Conservation (phyloP, 208 protist species). For the Trichomonas vaginalis region DNA sequence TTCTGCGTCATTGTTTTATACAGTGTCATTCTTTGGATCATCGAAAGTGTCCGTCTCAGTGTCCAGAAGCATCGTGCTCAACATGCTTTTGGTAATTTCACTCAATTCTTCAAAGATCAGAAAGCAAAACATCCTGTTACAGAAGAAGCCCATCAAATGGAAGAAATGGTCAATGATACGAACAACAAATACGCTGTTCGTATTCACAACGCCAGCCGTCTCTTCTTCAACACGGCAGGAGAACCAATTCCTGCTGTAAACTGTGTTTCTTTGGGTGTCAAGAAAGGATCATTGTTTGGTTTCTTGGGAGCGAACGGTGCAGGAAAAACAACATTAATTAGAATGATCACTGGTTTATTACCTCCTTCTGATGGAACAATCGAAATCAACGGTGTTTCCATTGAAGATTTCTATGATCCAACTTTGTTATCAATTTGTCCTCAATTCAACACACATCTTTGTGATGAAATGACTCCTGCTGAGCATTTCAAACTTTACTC, state of each 20-base stretch:
- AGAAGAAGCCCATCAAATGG: not conserved
- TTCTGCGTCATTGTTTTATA: not conserved
- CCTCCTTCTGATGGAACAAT: constrained; percentile 16
- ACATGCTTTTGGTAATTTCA: not conserved
- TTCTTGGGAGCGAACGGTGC: constrained; percentile 21
- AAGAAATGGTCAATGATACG: not conserved
- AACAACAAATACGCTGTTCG: not conserved
- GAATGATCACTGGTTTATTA: constrained; percentile 19
- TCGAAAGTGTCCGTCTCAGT: not conserved
- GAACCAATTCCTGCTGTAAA: not conserved
- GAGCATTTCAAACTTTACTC: not conserved
- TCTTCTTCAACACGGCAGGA: not conserved
- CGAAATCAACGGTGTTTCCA: not conserved
- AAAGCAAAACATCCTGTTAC: not conserved
- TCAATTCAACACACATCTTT: not conserved
- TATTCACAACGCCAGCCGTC: not conserved
- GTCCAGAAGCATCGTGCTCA: not conserved
- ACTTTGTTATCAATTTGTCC: not conserved
- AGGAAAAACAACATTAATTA: constrained; percentile 26
- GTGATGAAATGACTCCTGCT: not conserved
- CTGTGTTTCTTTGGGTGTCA: not conserved
- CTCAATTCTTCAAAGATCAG: not conserved
- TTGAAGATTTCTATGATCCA: not conserved
- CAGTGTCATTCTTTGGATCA: not conserved
- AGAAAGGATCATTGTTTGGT: not conserved